Percentiles rank a stretch among this genome's conserved stretches.
phyloP scores from a whole-genome alignment of 2,329 filamentous ascomycete genomes.

The Fusarium falciforme region DNA sequence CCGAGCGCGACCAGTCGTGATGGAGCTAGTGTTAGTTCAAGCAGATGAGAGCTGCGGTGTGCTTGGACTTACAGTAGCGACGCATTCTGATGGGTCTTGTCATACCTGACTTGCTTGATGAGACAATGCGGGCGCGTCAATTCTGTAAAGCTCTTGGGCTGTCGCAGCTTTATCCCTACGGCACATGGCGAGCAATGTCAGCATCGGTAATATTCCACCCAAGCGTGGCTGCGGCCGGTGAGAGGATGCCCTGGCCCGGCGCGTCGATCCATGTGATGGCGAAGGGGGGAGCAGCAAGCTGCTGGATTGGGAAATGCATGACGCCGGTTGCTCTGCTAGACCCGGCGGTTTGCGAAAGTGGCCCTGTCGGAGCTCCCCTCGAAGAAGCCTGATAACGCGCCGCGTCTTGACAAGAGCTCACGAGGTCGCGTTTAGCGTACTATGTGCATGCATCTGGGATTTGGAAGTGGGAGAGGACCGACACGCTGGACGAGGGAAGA shows the following conservation, averaged over 20 bases:
- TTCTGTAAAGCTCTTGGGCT: not conserved
- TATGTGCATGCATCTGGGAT: conserved; percentile 16
- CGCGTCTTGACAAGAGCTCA: conserved; percentile 37
- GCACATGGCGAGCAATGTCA: conserved; percentile 23
- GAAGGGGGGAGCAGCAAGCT: conserved; percentile 38
- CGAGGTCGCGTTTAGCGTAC: conserved; percentile 42
- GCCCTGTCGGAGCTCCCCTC: conserved; percentile 3
- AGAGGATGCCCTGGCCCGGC: conserved; percentile 32
- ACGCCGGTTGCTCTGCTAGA: conserved; percentile 34
- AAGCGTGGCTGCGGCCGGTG: conserved; percentile 43
- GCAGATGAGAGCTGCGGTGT: conserved; percentile 2
- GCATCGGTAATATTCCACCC: conserved; percentile 39
- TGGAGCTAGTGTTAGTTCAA: conserved; percentile 9
- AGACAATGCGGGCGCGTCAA: not conserved
- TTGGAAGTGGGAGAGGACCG: conserved; percentile 5
- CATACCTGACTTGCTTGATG: conserved; percentile 10
- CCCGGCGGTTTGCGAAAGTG: conserved; percentile 28
- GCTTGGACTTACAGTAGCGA: conserved; percentile 13
- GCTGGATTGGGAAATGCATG: conserved; percentile 44
- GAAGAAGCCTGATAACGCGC: conserved; percentile 33
- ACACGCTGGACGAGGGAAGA: conserved; percentile 4
- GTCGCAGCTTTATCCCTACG: not conserved
- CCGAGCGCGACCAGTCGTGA: conserved; percentile 20
- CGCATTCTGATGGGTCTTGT: conserved; percentile 27
- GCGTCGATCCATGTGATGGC: conserved; percentile 42